Evolutionary conservation across 2,329 filamentous ascomycete genomes (phyloP).

Genomic region (Apiospora hydei): DNA sequence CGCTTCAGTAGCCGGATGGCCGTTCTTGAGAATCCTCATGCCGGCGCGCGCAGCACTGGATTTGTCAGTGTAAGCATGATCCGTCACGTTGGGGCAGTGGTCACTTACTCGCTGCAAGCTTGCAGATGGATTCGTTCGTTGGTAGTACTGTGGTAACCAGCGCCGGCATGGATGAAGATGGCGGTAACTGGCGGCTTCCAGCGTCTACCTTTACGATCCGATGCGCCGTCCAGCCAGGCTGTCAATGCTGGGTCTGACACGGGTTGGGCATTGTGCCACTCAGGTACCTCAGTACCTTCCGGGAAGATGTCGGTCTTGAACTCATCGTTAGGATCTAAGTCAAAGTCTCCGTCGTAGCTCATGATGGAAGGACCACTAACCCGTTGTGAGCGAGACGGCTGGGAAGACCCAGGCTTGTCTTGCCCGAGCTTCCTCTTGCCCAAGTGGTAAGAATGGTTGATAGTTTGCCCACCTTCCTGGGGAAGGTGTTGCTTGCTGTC

Average conservation of each 20-base stretch:
- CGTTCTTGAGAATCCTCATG: conserved; percentile 81
- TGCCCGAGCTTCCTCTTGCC: conserved; percentile 16
- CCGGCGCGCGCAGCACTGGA: conserved; percentile 80
- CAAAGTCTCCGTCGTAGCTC: not conserved
- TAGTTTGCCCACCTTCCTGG: not conserved
- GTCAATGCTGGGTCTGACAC: conserved; percentile 21
- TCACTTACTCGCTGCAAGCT: conserved; percentile 83
- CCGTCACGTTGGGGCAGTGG: not conserved
- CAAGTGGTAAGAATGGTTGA: not conserved
- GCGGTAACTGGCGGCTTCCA: conserved; percentile 55
- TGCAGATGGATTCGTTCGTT: conserved; percentile 87
- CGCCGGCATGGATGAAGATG: conserved; percentile 95
- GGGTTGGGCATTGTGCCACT: not conserved
- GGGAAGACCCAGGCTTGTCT: not conserved
- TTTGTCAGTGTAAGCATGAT: conserved; percentile 22
- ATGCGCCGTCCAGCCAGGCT: conserved; percentile 47
- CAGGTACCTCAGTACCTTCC: not conserved
- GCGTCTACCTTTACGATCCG: conserved; percentile 48
- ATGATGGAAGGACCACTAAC: conserved; percentile 3
- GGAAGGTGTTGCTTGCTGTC: not conserved
- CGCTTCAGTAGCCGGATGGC: conserved; percentile 83
- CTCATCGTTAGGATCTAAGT: conserved; percentile 14
- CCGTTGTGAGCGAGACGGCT: not conserved
- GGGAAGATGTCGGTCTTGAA: conserved; percentile 2
- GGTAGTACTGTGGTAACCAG: conserved; percentile 87